Conservation (phyloP, 306 rosid genomes). For the Vachellia pachyceras region DNA sequence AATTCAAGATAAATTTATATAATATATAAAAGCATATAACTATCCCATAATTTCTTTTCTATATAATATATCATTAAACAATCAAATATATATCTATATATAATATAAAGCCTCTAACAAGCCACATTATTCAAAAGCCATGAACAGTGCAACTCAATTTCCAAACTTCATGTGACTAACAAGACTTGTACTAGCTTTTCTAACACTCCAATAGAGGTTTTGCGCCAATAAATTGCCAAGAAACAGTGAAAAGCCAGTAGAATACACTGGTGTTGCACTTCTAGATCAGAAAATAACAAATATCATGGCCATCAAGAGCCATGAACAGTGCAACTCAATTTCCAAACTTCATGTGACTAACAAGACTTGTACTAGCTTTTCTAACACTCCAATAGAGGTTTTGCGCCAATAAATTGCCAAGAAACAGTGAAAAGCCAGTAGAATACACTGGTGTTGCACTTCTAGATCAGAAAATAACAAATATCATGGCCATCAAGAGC, state of each 20-base stretch:
- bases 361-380: not conserved
- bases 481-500: not conserved
- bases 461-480: slow-evolving; percentile 31
- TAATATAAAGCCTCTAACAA: too few species aligned
- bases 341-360: not conserved
- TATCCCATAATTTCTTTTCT: slow-evolving; percentile 12
- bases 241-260: slow-evolving; percentile 1
- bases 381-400: slow-evolving; percentile 29
- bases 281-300: slow-evolving; percentile 28
- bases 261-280: slow-evolving; percentile 11
- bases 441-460: slow-evolving; percentile 5
- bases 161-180: not conserved
- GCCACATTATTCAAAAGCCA: not conserved
- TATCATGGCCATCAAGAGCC: not conserved
- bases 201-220: slow-evolving; percentile 31
- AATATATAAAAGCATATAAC: not conserved
- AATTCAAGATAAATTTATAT: not conserved
- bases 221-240: slow-evolving; percentile 19
- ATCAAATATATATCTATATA: not conserved
- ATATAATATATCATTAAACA: slow-evolving; percentile 29
- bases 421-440: slow-evolving; percentile 2
- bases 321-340: not conserved
- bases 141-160: not conserved
- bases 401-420: slow-evolving; percentile 19
- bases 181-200: not conserved